A percentile compares a stretch with the other conserved stretches of the same genome.
Conservation (phyloP, 106 monocot genomes). For the Dioscorea dumetorum region DNA sequence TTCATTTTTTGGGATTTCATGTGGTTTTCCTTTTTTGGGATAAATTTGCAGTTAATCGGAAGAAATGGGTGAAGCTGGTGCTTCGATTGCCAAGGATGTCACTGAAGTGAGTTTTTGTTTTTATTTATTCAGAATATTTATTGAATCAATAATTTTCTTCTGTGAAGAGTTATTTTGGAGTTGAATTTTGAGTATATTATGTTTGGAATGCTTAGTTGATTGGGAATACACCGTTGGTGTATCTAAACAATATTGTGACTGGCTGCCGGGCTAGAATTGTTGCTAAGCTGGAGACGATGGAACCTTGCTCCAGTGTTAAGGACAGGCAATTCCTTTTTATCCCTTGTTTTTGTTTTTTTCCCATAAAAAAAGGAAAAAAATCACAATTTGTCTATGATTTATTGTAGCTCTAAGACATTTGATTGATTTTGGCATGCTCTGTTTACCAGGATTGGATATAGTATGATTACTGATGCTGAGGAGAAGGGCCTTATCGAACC, state of each 20-base stretch:
- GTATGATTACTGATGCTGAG: constrained; percentile 94
- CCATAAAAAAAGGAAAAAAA: too few species aligned
- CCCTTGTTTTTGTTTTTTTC: neutral
- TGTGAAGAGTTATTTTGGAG: too few species aligned
- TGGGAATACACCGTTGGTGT: constrained; percentile 66
- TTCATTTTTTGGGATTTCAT: too few species aligned
- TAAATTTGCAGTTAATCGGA: too few species aligned
- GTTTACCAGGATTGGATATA: constrained; percentile 76
- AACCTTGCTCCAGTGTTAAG: constrained; percentile 89
- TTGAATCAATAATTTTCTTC: too few species aligned
- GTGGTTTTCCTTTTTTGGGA: too few species aligned
- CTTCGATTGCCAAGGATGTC: too few species aligned
- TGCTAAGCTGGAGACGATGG: constrained; percentile 92
- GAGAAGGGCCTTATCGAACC: constrained; percentile 77
- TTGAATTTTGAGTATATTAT: neutral
- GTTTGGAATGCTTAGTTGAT: neutral
- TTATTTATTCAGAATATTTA: too few species aligned
- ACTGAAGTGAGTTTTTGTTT: too few species aligned
- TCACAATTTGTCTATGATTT: neutral
- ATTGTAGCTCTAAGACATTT: neutral
- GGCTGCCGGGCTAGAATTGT: constrained; percentile 70
- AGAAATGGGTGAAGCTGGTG: too few species aligned
- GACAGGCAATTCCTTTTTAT: constrained; percentile 37
- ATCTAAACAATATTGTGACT: constrained; percentile 55
- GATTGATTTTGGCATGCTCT: neutral